A percentile compares a stretch with the other conserved stretches of the same genome.
Conservation (phyloP, 2,329 filamentous ascomycete species). For the Colletotrichum sp. region DNA sequence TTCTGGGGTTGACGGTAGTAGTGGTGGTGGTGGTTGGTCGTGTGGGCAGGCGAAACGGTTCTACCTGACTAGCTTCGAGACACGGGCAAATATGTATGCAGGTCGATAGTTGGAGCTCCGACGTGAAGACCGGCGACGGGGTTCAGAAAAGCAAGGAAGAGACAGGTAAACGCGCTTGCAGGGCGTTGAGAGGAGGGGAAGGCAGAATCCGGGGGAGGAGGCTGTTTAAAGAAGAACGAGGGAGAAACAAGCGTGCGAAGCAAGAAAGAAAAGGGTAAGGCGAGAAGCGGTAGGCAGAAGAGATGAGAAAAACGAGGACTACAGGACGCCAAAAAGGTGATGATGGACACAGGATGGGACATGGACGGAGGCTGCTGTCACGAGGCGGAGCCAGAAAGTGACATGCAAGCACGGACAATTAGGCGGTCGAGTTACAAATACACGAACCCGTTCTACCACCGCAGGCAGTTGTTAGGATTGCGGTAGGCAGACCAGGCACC, state of each 20-base stretch:
- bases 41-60: neutral
- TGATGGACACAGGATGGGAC: neutral
- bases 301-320: neutral
- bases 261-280: neutral
- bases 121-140: neutral
- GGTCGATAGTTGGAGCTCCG: neutral
- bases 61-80: neutral
- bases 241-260: neutral
- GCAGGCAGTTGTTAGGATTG: neutral
- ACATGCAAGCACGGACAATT: constrained; percentile 16
- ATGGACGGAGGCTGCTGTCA: constrained; percentile 7
- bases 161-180: neutral
- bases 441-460: neutral
- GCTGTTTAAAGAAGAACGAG: neutral
- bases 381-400: constrained; percentile 11
- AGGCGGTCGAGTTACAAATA: neutral
- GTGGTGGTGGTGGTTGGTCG: neutral
- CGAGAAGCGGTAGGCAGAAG: neutral
- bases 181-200: neutral
- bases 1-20: neutral
- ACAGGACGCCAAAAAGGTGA: neutral
- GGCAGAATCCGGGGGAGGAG: neutral
- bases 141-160: neutral
- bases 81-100: neutral
- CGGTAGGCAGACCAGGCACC: neutral